Evolutionary conservation across 2,329 filamentous ascomycete species (phyloP), one percentile per base, ranked within the genome.

Genomic region (Lomentospora prolificans): DNA sequence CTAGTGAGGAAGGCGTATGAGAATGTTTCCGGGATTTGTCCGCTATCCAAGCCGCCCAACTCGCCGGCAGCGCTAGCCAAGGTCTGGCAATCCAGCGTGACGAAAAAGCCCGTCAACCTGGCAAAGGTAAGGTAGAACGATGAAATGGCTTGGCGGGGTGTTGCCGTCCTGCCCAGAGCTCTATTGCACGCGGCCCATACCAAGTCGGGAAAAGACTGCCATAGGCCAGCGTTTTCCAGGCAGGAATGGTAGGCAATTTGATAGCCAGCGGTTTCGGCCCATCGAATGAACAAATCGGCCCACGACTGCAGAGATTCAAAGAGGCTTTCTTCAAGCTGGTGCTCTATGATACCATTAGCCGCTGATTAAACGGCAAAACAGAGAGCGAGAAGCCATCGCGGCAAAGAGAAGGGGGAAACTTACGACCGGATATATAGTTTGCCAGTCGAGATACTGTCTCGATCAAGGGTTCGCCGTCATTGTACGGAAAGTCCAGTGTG

Each of bases 201-300:
- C 8, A 84, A 61, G 0, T 77, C 74, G 0, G 81, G 79, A 25
- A 85, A 70, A 2, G 64, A 58, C 30, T 65, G 60, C 81, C 81
- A 85, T 60, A 85, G 77, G 3, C 68, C 62, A 31, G 64, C 69
- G 57, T 82, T 68, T 30, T 69, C 67, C 14, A 65, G 66, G 56
- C 72, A 77, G 2, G 74, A 73, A 25, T 75, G 68, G n/a, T 72
- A 63, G 4, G 74, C 69, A 3, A 63, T 61, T 9, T 68, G 63
- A 24, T 66, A 62, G 3, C 70, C 62, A 17, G 68, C 67, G 19
- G 62, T 61, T 31, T 62, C 64, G 33, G 71, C 70, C 60, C 71
- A 77, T 22, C 58, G 59, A 22, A 83, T 60, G 63, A 76, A 81
- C 14, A 64, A 66, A 6, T 73, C 69, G 24, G 83, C 70, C 80